phyloP scores from a whole-genome alignment of 345 rosid species.

The Brassica napus region Da-Ae NC_063440.1:143001-143500 shows the following conservation, averaged over 20 bases:
- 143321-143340: too few species aligned
- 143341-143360: too few species aligned
- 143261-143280: background rate
- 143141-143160: background rate
- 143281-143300: too few species aligned
- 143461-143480: constrained; percentile 27
- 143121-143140: background rate
- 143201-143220: background rate
- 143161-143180: background rate
- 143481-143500: constrained; percentile 27
- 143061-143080: constrained; percentile 29
- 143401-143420: background rate
- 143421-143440: background rate
- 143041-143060: constrained; percentile 27
- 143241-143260: background rate
- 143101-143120: background rate
- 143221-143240: background rate
- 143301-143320: too few species aligned
- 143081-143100: background rate
- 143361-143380: too few species aligned
- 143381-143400: too few species aligned
- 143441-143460: background rate
- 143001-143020: background rate
- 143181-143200: too few species aligned
- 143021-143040: background rate